phyloP scores from a whole-genome alignment of 805 yeast genomes.

The Wickerhamomyces rabaulensis region DNA sequence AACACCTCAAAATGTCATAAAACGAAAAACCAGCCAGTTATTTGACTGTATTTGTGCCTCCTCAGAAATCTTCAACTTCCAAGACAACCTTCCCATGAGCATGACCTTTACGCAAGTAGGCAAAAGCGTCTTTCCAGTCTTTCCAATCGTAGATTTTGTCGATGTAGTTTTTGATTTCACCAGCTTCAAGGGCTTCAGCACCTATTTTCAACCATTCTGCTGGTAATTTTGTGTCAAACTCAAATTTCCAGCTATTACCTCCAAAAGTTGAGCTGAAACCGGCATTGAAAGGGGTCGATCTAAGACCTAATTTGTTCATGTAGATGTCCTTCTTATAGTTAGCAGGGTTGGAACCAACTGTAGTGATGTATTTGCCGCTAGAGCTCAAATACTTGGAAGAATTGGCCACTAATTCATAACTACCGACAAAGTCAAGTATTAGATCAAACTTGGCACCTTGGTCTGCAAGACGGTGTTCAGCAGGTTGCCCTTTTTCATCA shows the following conservation, averaged over 20 bases:
- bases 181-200: slow-evolving; percentile 39
- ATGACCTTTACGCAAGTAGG: slow-evolving; percentile 42
- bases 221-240: slow-evolving; percentile 29
- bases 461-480: slow-evolving; percentile 11
- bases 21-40: no score
- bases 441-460: slow-evolving; percentile 40
- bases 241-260: slow-evolving; percentile 28
- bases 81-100: slow-evolving; percentile 69
- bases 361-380: slow-evolving; percentile 42
- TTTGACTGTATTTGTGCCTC: no score
- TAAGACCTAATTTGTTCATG: slow-evolving; percentile 30
- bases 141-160: slow-evolving; percentile 55
- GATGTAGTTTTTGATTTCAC: slow-evolving; percentile 34
- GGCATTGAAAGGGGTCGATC: slow-evolving; percentile 17
- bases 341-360: slow-evolving; percentile 56
- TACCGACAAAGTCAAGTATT: slow-evolving; percentile 71
- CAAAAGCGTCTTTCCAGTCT: slow-evolving; percentile 50
- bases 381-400: slow-evolving; percentile 39
- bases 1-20: neutral
- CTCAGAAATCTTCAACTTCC: slow-evolving; percentile 34
- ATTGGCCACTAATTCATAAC: slow-evolving; percentile 40
- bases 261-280: slow-evolving; percentile 31
- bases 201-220: slow-evolving; percentile 38
- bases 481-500: slow-evolving; percentile 21
- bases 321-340: slow-evolving; percentile 33